Evolutionary conservation across 176 grass and related monocot species (phyloP), one percentile per base, ranked within the genome.

Genomic region (Aegilops bicornis): DNA sequence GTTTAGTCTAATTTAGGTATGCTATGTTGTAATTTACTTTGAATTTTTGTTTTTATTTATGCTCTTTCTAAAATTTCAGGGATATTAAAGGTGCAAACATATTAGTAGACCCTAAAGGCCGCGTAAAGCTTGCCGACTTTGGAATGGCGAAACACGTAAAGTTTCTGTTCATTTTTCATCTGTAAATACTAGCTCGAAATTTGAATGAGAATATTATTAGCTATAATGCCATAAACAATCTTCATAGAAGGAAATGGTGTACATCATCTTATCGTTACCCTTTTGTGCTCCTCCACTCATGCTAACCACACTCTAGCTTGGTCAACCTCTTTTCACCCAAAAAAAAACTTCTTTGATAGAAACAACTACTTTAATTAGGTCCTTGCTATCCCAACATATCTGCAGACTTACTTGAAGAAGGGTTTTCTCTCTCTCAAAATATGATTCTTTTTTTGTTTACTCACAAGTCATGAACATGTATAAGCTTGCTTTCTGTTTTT

Each of bases 81-180:
- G 97, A 99, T 78, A 99, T 99, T 79, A 99, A 99, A 96, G 97
- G 97, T 45, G 94, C 97, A 92, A 99, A 96, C 87, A 96, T 99
- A 94, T 88, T 99, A 80, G 94, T 99, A 30, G 97, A 99, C 71
- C 97, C 97, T 78, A 94, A 92, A 93, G 97, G 97, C 12, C 97
- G 90, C 78, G 93, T 99, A 72, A 96, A 99, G 87, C 94, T 99
- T 75, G 97, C 97, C 48, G 97, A 99, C 74, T 99, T 99, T 17
- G 97, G 97, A 86, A 99, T 99, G 97, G 94, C 97, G 39, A 99
- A 99, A 91, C 94, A 99, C 66, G 97, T 94, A 89, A 84, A 67
- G 52, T 91, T 84, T 84, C 30, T 77, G 13, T 77, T 84, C 14
- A 15, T 67, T 70, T 84, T 7, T 40, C n/a, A 48, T 81, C 20